Percentiles rank a stretch among this genome's conserved stretches.
Conservation (phyloP, 495 filamentous ascomycete genomes). For the Annulohypoxylon stygium region DNA sequence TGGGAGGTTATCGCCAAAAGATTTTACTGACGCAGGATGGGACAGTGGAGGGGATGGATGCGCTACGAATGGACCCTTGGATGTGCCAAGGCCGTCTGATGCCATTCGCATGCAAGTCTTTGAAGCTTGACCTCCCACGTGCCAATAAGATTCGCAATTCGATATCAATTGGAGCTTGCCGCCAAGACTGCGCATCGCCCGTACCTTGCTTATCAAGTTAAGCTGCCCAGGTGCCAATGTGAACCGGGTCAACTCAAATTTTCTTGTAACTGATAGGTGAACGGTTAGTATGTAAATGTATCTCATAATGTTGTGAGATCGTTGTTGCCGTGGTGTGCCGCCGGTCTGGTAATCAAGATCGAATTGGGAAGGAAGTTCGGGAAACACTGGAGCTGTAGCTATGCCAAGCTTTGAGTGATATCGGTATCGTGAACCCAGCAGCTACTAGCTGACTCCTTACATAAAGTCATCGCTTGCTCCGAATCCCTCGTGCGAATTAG, state of each 20-base stretch:
- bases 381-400: slow-evolving; percentile 9
- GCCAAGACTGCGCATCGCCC: slow-evolving; percentile 28
- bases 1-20: slow-evolving; percentile 19
- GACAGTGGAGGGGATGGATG: slow-evolving; percentile 17
- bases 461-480: slow-evolving; percentile 15
- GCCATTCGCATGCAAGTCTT: slow-evolving; percentile 32
- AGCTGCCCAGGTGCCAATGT: slow-evolving; percentile 23
- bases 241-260: slow-evolving; percentile 11
- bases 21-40: background rate
- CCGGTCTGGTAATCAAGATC: background rate
- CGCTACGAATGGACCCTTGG: slow-evolving; percentile 2
- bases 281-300: background rate
- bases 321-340: slow-evolving; percentile 11
- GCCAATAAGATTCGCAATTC: slow-evolving; percentile 37
- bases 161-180: background rate
- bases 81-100: slow-evolving; percentile 36
- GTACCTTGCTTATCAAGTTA: slow-evolving; percentile 36
- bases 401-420: slow-evolving; percentile 14
- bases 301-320: background rate
- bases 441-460: background rate
- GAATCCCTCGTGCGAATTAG: background rate
- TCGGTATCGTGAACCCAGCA: background rate
- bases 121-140: slow-evolving; percentile 33
- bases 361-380: slow-evolving; percentile 32
- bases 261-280: background rate